Conservation (phyloP, 192 early-diverging fungal genomes). For the Rhizoclosmatium sp. region DNA sequence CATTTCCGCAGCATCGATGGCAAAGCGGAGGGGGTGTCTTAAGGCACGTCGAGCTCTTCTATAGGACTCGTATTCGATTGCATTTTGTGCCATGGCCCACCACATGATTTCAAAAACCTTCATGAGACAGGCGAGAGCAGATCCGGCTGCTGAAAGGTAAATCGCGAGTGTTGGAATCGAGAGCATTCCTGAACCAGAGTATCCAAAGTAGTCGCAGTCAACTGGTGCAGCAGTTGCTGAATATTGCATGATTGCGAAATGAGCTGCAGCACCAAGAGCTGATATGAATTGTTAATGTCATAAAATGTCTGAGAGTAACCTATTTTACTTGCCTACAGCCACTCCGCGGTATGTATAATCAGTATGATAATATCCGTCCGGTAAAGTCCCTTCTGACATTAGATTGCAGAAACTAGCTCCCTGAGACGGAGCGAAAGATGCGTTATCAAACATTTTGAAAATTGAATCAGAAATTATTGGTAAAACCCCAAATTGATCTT, state of each 20-base stretch:
- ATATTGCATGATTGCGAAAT: constrained; percentile 34
- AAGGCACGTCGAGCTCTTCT: constrained; percentile 20
- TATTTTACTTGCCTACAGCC: not conserved
- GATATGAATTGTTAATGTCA: too few relatives aligned
- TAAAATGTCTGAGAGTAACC: too few relatives aligned
- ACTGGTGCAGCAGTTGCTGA: not conserved
- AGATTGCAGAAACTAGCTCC: constrained; percentile 25
- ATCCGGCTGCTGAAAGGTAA: constrained; percentile 16
- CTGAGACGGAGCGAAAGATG: constrained; percentile 19
- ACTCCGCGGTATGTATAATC: constrained; percentile 14
- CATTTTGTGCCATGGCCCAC: constrained; percentile 35
- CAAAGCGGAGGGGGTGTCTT: constrained; percentile 29
- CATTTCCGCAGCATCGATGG: constrained; percentile 36
- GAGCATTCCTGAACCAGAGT: constrained; percentile 6
- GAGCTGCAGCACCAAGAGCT: constrained; percentile 12
- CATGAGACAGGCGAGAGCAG: constrained; percentile 17
- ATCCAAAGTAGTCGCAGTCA: constrained; percentile 32
- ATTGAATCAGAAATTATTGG: constrained; percentile 19
- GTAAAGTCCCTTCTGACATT: constrained; percentile 19
- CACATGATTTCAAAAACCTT: constrained; percentile 34
- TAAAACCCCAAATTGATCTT: constrained; percentile 6
- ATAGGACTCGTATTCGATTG: constrained; percentile 22
- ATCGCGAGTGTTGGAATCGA: constrained; percentile 27
- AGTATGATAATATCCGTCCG: constrained; percentile 37
- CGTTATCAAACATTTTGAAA: not conserved